Percentiles rank a stretch among this genome's conserved stretches.
Evolutionary conservation across 2,329 filamentous ascomycete genomes (phyloP).

Genomic region (Beauveria asiatica): DNA sequence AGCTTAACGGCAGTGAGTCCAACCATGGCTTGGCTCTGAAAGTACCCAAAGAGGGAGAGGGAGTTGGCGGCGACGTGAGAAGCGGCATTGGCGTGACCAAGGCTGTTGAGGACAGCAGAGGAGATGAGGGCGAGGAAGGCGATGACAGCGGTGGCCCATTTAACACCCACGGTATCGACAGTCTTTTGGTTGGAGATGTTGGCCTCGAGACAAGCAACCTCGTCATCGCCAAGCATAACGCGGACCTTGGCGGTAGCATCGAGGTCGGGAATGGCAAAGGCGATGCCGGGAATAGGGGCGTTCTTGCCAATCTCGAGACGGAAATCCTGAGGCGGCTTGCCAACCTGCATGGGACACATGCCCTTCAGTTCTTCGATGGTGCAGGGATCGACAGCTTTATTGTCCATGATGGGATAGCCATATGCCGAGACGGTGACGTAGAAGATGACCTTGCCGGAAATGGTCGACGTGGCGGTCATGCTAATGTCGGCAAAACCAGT

Average conservation of each 20-base stretch:
- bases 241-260: constrained; percentile 77
- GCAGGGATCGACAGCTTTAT: constrained; percentile 68
- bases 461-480: constrained; percentile 66
- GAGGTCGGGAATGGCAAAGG: constrained; percentile 83
- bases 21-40: constrained; percentile 88
- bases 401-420: constrained; percentile 59
- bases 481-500: constrained; percentile 62
- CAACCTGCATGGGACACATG: constrained; percentile 85
- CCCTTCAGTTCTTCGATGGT: constrained; percentile 52
- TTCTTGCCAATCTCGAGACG: constrained; percentile 48
- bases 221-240: constrained; percentile 62
- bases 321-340: constrained; percentile 67
- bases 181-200: constrained; percentile 86
- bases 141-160: constrained; percentile 83
- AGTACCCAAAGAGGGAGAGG: constrained; percentile 87
- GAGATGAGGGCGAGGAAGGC: constrained; percentile 75
- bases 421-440: constrained; percentile 67
- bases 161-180: constrained; percentile 78
- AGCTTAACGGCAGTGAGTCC: constrained; percentile 74
- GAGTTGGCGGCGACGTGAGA: constrained; percentile 92
- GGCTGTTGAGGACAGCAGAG: constrained; percentile 79
- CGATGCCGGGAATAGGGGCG: constrained; percentile 68
- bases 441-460: constrained; percentile 67
- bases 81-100: constrained; percentile 89
- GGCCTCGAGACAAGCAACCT: constrained; percentile 80